Conservation (phyloP, 257 asterid species). For the Forsythia viridissima region DNA sequence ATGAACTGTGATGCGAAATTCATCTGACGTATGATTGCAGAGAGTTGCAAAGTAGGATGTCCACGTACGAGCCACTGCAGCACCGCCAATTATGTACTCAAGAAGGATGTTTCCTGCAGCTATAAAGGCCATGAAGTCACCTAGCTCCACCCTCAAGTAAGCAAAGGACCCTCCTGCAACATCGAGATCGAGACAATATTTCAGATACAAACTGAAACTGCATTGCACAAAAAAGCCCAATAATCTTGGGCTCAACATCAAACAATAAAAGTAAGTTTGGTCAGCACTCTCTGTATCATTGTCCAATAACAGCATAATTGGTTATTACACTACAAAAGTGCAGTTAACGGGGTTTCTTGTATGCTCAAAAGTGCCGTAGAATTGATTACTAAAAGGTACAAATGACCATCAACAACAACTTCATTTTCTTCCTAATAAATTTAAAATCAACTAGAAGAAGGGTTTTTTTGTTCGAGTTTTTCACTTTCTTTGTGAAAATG, state of each 20-base stretch:
- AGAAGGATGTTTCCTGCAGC: conserved; percentile 87
- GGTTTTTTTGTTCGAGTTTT: background rate
- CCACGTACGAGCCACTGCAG: conserved; percentile 92
- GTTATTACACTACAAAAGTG: too few relatives aligned
- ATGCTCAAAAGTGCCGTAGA: background rate
- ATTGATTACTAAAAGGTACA: background rate
- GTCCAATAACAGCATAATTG: too few relatives aligned
- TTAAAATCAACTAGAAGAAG: background rate
- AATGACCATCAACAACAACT: background rate
- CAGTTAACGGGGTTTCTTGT: too few relatives aligned
- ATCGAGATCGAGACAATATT: background rate
- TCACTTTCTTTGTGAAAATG: background rate
- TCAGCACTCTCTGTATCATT: too few relatives aligned
- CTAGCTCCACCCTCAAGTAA: conserved; percentile 84
- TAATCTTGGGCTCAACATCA: background rate
- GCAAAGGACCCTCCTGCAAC: conserved; percentile 78
- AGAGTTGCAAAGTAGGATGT: conserved; percentile 89
- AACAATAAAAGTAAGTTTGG: background rate
- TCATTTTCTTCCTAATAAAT: background rate
- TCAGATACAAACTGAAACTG: background rate
- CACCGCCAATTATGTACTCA: conserved; percentile 71
- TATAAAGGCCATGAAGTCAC: conserved; percentile 80
- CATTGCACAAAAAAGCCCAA: background rate
- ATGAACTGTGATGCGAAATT: conserved; percentile 48
- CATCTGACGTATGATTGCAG: conserved; percentile 34